Conservation (phyloP, 2,329 filamentous ascomycete species). For the Harringtonia lauricola region DNA sequence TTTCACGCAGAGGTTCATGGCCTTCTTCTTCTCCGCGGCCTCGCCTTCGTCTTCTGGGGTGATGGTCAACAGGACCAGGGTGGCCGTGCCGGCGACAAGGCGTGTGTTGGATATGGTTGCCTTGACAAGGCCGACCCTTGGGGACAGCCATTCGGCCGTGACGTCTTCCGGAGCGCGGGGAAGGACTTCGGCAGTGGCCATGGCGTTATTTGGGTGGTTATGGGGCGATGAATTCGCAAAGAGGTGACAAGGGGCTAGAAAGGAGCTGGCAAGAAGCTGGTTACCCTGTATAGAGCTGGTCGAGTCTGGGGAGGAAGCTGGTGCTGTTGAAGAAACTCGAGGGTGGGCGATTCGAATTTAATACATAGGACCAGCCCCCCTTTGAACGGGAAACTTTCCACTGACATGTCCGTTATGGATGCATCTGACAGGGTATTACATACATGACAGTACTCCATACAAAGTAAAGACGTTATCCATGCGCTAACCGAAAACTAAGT, state of each 20-base stretch:
- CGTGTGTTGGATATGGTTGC: background rate
- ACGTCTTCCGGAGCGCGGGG: slow-evolving; percentile 1
- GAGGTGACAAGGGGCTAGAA: background rate
- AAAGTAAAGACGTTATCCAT: no score
- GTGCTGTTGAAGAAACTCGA: no score
- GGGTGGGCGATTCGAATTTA: no score
- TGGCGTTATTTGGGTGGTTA: background rate
- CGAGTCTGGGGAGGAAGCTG: no score
- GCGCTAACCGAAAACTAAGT: no score
- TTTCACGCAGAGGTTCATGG: background rate
- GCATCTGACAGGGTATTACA: no score
- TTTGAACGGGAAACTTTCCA: no score
- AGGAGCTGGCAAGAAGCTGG: no score
- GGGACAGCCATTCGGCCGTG: background rate
- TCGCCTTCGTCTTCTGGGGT: background rate
- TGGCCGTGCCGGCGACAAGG: background rate
- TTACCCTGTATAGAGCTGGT: no score
- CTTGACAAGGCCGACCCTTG: background rate
- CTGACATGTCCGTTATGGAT: no score
- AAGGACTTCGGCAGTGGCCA: background rate
- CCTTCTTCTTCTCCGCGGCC: background rate
- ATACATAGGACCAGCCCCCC: no score
- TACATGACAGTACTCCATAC: no score
- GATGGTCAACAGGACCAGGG: background rate
- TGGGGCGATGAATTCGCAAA: background rate